Evolutionary conservation across 1,284 basidiomycete species (phyloP), one percentile per base, ranked within the genome.

Genomic region (Ceratobasidium sp.): DNA sequence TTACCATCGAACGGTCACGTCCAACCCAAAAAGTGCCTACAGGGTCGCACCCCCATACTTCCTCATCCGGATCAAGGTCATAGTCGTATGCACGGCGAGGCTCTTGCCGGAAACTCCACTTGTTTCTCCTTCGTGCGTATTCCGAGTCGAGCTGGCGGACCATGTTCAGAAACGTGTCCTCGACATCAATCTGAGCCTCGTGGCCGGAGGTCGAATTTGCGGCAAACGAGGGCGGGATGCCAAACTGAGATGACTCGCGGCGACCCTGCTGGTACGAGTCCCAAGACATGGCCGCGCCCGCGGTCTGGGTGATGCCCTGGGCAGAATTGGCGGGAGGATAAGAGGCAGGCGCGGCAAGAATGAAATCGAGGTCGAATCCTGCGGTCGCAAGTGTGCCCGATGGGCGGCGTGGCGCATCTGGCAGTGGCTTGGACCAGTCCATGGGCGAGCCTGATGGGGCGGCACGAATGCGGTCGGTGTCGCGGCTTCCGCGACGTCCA

Each of bases 341-440:
- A 14, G 66, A 60, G 36, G 14, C 63, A 1, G 80, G 80, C 0
- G 80, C 81, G 30, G 80, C 78, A 23, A 83, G 79, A 74, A 83
- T 83, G 72, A 82, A 83, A 73, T 81, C 81, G 30, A 83, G 80
- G 74, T 83, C 82, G 75, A 83, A 82, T 66, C 81, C 81, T 36
- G 81, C 78, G n/a, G 81, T 76, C 72, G 81, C 81, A 64, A 82
- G 79, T 0, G 66, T 53, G 3, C 66, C 66, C 36, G 66, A 69
- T 12, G 66, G 66, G 0, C 66, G 66, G 23, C 66, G 77, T 3
- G 82, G 74, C 11, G 80, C 80, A 62, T 80, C 79, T 12, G 81
- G 81, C 12, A 82, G 75, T 16, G 80, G 81, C 51, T 80, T 72
- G 18, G 40, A 16, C 49, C 49, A 53, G 12, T 56, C 51, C 54